A percentile compares a stretch with the other conserved stretches of the same genome.
Evolutionary conservation across 176 grass and related monocot genomes (phyloP).

Genomic region (Bonia amplexicaulis): DNA sequence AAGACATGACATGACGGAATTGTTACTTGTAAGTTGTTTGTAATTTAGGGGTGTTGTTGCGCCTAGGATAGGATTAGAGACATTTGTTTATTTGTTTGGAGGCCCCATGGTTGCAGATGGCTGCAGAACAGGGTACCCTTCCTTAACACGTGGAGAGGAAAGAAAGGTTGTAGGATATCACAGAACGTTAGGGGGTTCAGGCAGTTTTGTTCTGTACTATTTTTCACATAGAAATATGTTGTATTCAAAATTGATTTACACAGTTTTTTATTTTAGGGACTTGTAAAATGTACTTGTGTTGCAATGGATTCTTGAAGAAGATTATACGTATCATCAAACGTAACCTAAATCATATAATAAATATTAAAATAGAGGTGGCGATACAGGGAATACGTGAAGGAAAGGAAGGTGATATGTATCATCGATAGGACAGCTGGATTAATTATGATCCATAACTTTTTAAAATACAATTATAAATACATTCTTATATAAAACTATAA

Average conservation of each 20-base stretch:
- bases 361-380: too few species aligned
- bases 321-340: too few species aligned
- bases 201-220: conserved; percentile 20
- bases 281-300: too few species aligned
- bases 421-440: too few species aligned
- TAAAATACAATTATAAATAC: too few species aligned
- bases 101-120: conserved; percentile 18
- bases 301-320: too few species aligned
- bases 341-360: too few species aligned
- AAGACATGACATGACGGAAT: neutral
- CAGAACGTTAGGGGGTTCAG: neutral
- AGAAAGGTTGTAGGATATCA: conserved; percentile 22
- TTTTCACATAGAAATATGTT: conserved; percentile 13
- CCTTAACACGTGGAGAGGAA: conserved; percentile 21
- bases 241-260: conserved; percentile 17
- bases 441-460: too few species aligned
- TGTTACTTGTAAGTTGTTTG: neutral
- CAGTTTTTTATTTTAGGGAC: neutral
- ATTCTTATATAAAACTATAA: too few species aligned
- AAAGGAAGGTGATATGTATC: too few species aligned
- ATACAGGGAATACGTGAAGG: too few species aligned
- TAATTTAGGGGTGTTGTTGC: conserved; percentile 25
- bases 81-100: conserved; percentile 66
- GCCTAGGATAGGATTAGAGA: conserved; percentile 33
- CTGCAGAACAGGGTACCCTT: conserved; percentile 22